phyloP scores from a whole-genome alignment of 345 rosid genomes.

The Lagerstroemia speciosa region DNA sequence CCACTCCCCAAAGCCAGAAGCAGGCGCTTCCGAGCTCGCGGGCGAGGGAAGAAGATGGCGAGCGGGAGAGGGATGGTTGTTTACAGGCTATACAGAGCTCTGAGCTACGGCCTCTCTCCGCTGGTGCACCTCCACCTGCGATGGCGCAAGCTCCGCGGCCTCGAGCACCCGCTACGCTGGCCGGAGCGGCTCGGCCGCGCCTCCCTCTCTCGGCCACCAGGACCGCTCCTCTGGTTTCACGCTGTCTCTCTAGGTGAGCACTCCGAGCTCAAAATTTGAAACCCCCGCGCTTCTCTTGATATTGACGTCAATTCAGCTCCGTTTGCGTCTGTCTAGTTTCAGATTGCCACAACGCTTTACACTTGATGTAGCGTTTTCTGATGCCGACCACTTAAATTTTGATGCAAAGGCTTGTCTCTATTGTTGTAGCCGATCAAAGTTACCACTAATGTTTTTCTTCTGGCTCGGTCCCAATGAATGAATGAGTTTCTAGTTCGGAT shows the following conservation, averaged over 20 bases:
- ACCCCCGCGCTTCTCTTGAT: not conserved
- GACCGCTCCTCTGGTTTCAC: slow-evolving; percentile 81
- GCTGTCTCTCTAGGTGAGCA: slow-evolving; percentile 71
- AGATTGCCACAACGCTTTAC: not conserved
- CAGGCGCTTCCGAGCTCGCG: not conserved
- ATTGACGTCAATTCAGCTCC: not conserved
- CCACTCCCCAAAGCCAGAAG: no score
- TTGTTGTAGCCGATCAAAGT: not conserved
- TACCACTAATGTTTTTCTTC: not conserved
- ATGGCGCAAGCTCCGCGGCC: slow-evolving; percentile 64
- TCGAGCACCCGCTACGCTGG: slow-evolving; percentile 70
- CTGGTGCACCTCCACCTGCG: slow-evolving; percentile 54
- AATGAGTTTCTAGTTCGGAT: not conserved
- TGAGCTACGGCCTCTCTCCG: slow-evolving; percentile 55
- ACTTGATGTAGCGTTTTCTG: not conserved
- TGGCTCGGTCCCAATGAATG: not conserved
- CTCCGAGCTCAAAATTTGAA: not conserved
- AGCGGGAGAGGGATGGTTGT: slow-evolving; percentile 32
- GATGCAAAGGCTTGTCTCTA: no score
- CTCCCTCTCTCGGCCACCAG: slow-evolving; percentile 58
- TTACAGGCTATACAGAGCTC: slow-evolving; percentile 58
- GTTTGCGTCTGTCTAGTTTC: not conserved
- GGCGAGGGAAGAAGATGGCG: slow-evolving; percentile 6
- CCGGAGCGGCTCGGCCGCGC: slow-evolving; percentile 74
- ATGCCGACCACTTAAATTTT: no score